These are phyloP conservation scores for Candida caryicola DNA, from an alignment of 805 yeast genomes.

Conservation along the genomic window DNA sequence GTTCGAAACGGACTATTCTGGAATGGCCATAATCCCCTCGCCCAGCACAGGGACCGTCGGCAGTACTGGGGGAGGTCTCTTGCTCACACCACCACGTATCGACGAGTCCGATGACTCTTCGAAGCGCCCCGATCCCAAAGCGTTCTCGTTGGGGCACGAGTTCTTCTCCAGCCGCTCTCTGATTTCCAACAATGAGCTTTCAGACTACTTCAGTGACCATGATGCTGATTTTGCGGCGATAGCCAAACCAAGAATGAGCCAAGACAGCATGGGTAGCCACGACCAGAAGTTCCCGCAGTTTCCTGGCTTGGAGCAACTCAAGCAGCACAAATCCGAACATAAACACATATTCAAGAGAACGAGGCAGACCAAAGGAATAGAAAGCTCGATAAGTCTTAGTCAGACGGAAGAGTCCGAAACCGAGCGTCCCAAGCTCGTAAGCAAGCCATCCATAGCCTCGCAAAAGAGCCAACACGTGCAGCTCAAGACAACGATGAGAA, in stretches of 20 bases:
- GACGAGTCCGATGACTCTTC: neutral
- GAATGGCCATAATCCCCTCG: too few species aligned
- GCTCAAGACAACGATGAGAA: conserved; percentile 52
- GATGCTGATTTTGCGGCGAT: conserved; percentile 6
- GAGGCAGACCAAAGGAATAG: conserved; percentile 10
- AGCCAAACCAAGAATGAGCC: conserved; percentile 1
- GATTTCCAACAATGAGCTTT: conserved; percentile 9
- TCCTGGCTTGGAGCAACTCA: conserved; percentile 24
- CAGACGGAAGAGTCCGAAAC: neutral
- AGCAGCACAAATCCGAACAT: conserved; percentile 9
- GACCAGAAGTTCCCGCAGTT: conserved; percentile 30
- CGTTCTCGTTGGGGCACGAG: neutral
- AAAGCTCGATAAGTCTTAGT: neutral
- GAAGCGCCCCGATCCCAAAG: neutral
- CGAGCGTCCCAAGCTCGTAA: neutral
- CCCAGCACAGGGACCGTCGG: neutral
- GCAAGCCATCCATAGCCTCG: conserved; percentile 1
- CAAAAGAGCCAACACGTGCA: conserved; percentile 25
- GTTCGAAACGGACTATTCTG: neutral
- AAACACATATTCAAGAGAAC: conserved; percentile 20
- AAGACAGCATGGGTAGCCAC: conserved; percentile 1
- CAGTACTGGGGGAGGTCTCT: neutral
- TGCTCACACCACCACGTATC: neutral
- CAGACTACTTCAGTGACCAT: conserved; percentile 3
- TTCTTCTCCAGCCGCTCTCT: conserved; percentile 10